Base-by-base conservation (phyloP, 805 yeast species). In the Yamadazyma olivae region DNA sequence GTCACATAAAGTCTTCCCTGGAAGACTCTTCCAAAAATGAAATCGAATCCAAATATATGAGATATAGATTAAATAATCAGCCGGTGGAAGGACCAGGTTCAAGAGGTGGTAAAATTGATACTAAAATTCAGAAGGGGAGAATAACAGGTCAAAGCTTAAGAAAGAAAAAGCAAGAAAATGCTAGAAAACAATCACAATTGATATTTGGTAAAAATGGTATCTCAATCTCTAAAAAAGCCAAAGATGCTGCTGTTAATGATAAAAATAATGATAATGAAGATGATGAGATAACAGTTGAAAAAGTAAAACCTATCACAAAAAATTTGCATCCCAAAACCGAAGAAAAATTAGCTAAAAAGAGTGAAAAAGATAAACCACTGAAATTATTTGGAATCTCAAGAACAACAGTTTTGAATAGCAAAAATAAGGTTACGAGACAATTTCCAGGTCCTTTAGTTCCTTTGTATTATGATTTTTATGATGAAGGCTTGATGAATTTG, bases 61-160 rank as follows among this genome's bases (percentile, higher is more conserved):
- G 54, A 41, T 64, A 63, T 35, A 41, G 69, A 20, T 48, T 64
- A n/a, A 67, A 63, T 44, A 41, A 48, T 13, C 43, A 46, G 16
- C 69, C 69, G 0, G 39, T 65, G 1, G 61, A 54, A 32, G 70
- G 70, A 0, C 68, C 68, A 1, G 70, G 69, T 3, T 61, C 68
- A 8, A 50, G 70, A 15, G 70, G 71, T 4, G 70, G 70, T 2
- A 54, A 28, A 21, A 17, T 26, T 3, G 33, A 36, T 5, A 20
- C 17, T 33, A 36, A 33, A 38, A 6, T 34, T 17, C 58, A 54
- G 22, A 43, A 50, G 27, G 67, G 63, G 4, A 49, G 50, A 37
- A 41, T 61, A 15, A 57, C 58, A n/a, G 44, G 51, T 2, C 46
- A 47, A 6, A 38, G 46, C 7, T 21, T 50, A 14, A 36, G 48